Evolutionary conservation across 139 green algal species (phyloP), one percentile per base, ranked within the genome.

Genomic region (Monoraphidium neglectum): DNA sequence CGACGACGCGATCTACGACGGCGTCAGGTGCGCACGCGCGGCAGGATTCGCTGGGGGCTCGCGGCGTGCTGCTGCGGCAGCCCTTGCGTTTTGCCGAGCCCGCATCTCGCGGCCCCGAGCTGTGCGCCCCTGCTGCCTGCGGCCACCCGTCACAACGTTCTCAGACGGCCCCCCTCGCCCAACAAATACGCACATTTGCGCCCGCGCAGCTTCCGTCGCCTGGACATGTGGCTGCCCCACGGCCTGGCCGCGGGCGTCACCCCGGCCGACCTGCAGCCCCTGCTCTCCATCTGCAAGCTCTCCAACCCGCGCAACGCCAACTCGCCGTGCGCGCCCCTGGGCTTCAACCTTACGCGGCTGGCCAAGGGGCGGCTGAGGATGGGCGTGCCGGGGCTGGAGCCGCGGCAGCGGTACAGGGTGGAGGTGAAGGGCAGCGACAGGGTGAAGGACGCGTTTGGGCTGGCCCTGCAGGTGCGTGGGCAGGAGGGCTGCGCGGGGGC

Each of bases 181-280:
- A 24, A 64, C 57, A 49, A 10, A 53, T 36, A 83, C 66, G 32
- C n/a, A n/a, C n/a, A n/a, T n/a, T n/a, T n/a, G n/a, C n/a, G n/a
- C n/a, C n/a, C n/a, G n/a, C n/a, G n/a, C n/a, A n/a, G n/a, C n/a
- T 83, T 61, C 40, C 82, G 82, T 40, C 77, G 83, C 5, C 68
- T 90, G 36, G 72, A 87, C 62, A 10, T 90, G 43, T 87, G 83
- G 74, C 75, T 90, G 38, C 73, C 63, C 1, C 85, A 90, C 62
- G 85, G 85, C 38, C 71, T 89, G 28, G 51, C 49, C 2, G 18
- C 47, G 1, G 62, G 40, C 62, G 77, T 64, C 0, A 6, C 40
- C 28, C 6, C 68, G 26, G 23, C 38, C 4, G 43, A n/a, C 1
- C 5, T 89, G 8, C 64, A 46, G 3, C 28, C 70, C 3, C 33